phyloP scores from a whole-genome alignment of 164 flowering plant species.

The Piper betle region DNA sequence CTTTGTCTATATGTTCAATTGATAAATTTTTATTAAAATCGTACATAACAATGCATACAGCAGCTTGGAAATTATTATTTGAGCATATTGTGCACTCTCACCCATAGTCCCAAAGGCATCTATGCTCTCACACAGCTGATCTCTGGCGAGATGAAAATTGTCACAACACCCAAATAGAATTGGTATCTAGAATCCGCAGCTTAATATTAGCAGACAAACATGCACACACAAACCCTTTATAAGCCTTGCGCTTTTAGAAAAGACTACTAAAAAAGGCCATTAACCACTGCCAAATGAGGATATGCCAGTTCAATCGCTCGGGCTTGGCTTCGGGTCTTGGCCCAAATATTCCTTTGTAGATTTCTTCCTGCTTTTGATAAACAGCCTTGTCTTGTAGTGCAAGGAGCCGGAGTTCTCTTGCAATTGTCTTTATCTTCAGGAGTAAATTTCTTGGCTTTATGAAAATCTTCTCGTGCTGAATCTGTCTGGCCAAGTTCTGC shows the following conservation, averaged over 20 bases:
- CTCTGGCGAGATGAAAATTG: too few relatives aligned
- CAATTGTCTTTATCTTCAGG: slow-evolving; percentile 79
- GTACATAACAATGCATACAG: too few relatives aligned
- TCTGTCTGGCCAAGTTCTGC: slow-evolving; percentile 95
- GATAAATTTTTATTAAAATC: too few relatives aligned
- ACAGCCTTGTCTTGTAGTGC: slow-evolving; percentile 79
- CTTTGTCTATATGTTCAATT: too few relatives aligned
- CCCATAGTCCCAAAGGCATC: too few relatives aligned
- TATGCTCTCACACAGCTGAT: too few relatives aligned
- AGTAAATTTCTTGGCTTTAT: slow-evolving; percentile 68
- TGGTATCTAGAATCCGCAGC: too few relatives aligned
- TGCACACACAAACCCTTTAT: too few relatives aligned
- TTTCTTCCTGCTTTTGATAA: slow-evolving; percentile 84
- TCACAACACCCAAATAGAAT: too few relatives aligned
- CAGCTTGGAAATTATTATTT: too few relatives aligned
- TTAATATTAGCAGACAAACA: too few relatives aligned
- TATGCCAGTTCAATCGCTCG: slow-evolving; percentile 31
- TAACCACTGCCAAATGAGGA: slow-evolving; percentile 70
- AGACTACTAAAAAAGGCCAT: slow-evolving; percentile 39
- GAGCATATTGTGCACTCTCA: too few relatives aligned
- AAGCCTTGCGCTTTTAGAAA: slow-evolving; percentile 38
- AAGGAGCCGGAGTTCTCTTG: slow-evolving; percentile 51
- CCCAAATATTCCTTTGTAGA: slow-evolving; percentile 83
- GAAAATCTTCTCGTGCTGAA: slow-evolving; percentile 80
- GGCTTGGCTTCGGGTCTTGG: slow-evolving; percentile 71